Evolutionary conservation across 179 eudicot genomes (phyloP).

Genomic region (Amaranthus tricolor): DNA sequence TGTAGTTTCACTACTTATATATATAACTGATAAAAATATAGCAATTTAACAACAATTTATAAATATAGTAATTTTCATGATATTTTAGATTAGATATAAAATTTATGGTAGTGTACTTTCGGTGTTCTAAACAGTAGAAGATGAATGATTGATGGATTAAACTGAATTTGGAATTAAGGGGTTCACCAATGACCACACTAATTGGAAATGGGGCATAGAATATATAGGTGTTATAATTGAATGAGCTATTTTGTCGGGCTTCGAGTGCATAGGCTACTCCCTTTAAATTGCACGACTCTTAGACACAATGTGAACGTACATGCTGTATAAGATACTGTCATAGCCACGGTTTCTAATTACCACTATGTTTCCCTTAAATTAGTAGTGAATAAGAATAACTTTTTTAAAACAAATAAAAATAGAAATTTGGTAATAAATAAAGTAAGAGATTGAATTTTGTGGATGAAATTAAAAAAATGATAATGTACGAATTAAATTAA

Average conservation of each 20-base stretch:
- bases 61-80: too few relatives aligned
- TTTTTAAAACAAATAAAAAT: too few relatives aligned
- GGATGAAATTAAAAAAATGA: too few relatives aligned
- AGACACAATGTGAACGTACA: slow-evolving; percentile 21
- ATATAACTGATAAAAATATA: too few relatives aligned
- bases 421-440: too few relatives aligned
- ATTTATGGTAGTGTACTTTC: background rate
- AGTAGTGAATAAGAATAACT: too few relatives aligned
- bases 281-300: slow-evolving; percentile 1
- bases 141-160: slow-evolving; percentile 15
- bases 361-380: too few relatives aligned
- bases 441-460: too few relatives aligned
- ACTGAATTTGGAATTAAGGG: background rate
- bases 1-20: too few relatives aligned
- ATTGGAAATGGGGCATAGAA: background rate
- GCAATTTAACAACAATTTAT: too few relatives aligned
- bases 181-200: background rate
- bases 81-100: too few relatives aligned
- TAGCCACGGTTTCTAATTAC: background rate
- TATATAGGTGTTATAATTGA: background rate
- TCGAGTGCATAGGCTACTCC: slow-evolving; percentile 7
- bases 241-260: slow-evolving; percentile 18
- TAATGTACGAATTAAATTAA: too few relatives aligned
- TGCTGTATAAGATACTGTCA: background rate
- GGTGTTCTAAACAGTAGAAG: background rate